These are phyloP conservation scores for Neonectria coccinea DNA, from an alignment of 2,329 filamentous ascomycete genomes.

Conservation along the genomic window DNA sequence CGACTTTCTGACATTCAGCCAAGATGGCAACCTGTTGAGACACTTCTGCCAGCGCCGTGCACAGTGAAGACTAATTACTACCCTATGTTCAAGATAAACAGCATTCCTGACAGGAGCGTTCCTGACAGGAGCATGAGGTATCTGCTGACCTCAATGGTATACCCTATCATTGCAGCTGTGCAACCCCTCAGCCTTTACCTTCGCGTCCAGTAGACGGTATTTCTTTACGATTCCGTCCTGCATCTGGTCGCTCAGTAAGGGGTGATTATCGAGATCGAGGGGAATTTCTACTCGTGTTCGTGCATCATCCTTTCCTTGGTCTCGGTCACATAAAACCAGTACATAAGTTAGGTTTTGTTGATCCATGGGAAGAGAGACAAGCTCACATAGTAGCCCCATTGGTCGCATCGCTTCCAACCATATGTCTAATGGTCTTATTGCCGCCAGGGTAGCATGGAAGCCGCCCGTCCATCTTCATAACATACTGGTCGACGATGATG, in stretches of 20 bases:
- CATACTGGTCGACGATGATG: conserved; percentile 82
- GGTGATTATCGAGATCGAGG: too few species aligned
- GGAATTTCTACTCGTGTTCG: too few species aligned
- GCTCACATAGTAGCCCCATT: conserved; percentile 90
- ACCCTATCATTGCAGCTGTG: conserved; percentile 87
- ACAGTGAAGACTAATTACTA: too few species aligned
- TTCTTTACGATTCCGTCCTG: too few species aligned
- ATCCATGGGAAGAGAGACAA: conserved; percentile 21
- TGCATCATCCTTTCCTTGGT: conserved; percentile 65
- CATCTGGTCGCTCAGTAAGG: too few species aligned
- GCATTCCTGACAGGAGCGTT: conserved; percentile 63
- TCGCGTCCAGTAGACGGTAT: conserved; percentile 42
- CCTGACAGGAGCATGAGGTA: conserved; percentile 77
- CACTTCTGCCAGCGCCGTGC: too few species aligned
- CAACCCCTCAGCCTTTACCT: conserved; percentile 78
- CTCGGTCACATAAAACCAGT: conserved; percentile 76
- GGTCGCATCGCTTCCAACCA: conserved; percentile 87
- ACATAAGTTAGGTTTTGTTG: conserved; percentile 66
- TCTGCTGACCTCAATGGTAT: conserved; percentile 78
- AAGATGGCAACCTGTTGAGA: too few species aligned
- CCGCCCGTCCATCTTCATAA: conserved; percentile 91
- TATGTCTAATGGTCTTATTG: conserved; percentile 88
- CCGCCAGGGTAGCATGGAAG: conserved; percentile 91
- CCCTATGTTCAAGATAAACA: too few species aligned
- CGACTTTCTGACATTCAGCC: too few species aligned